Percentiles rank a stretch among this genome's conserved stretches.
These are phyloP conservation scores for Thielaviopsis ethacetica DNA, from an alignment of 2,329 filamentous ascomycete species.

Conservation along the genomic window DNA sequence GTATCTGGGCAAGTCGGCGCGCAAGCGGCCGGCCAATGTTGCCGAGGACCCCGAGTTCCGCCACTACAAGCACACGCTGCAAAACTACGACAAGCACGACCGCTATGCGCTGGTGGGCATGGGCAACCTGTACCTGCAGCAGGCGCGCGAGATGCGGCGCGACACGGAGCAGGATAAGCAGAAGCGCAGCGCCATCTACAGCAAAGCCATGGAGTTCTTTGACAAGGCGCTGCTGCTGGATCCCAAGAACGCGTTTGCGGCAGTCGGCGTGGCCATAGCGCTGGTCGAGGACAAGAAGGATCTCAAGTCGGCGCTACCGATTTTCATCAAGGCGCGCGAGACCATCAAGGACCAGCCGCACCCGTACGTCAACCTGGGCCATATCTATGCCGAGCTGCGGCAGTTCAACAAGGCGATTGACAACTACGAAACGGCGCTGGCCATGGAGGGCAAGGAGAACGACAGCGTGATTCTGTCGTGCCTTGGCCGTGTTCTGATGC, in stretches of 20 bases:
- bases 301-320: slow-evolving; percentile 61
- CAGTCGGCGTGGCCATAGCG: slow-evolving; percentile 88
- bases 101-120: slow-evolving; percentile 92
- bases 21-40: slow-evolving; percentile 66
- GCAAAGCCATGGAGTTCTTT: slow-evolving; percentile 92
- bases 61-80: slow-evolving; percentile 91
- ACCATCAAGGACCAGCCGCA: slow-evolving; percentile 67
- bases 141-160: slow-evolving; percentile 86
- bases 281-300: slow-evolving; percentile 91
- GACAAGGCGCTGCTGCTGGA: slow-evolving; percentile 95
- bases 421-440: slow-evolving; percentile 74
- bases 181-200: slow-evolving; percentile 73
- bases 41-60: slow-evolving; percentile 81
- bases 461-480: slow-evolving; percentile 72
- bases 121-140: slow-evolving; percentile 79
- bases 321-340: slow-evolving; percentile 81
- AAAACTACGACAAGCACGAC: slow-evolving; percentile 92
- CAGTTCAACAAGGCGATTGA: slow-evolving; percentile 89
- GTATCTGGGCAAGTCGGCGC: slow-evolving; percentile 74
- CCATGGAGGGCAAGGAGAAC: slow-evolving; percentile 55
- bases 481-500: slow-evolving; percentile 73
- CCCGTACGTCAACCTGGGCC: slow-evolving; percentile 83
- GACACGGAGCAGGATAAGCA: slow-evolving; percentile 82
- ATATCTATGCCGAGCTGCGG: slow-evolving; percentile 77
- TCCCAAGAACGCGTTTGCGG: slow-evolving; percentile 86